Base-by-base conservation (phyloP, 768 basidiomycete genomes). In the Phaffia australis region DNA sequence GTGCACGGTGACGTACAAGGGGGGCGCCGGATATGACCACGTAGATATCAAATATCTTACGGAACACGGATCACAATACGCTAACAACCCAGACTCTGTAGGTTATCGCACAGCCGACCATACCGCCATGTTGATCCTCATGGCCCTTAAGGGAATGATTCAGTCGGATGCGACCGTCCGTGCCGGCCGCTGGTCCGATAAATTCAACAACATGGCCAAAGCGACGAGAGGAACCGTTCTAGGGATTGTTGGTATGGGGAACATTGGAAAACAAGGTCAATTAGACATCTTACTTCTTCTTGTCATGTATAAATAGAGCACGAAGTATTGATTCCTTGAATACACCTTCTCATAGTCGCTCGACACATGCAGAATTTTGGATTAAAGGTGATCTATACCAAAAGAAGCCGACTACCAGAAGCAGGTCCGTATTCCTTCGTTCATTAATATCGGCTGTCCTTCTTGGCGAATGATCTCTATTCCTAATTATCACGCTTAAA, bases 171-270 rank as follows among this genome's bases (percentile, higher is more conserved):
- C 56, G 15, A 42, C 58, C 25, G 35, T 47, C 55, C 32, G 59
- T 1, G 35, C 11, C 25, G 19, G 30, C 27, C 16, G 19, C 2
- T 46, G 58, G 47, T 21, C 30, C 58, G 62, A 19, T 63, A 49
- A 9, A 27, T 19, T 60, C 49, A 58, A 42, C 57, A 47, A 29
- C 55, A 30, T 68, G 27, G 21, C 58, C 47, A 67, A 27, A 48
- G 56, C 70, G 60, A 63, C 68, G 65, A 19, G 69, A 68, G 19
- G 67, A 62, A 7, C 47, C 42, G 25, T 27, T 1, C 66, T 78
- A 61, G 77, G 77, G 23, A 75, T 78, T 57, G 66, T 78, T 29
- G 77, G 77, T 14, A 50, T 78, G 69, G 77, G 77, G 25, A 74
- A 71, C 50, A 78, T 78, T 54, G 77, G 77, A 21, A 19, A 62